A percentile compares a stretch with the other conserved stretches of the same genome.
Evolutionary conservation across 257 asterid genomes (phyloP).

Genomic region (Solanum lycopersicoides): DNA sequence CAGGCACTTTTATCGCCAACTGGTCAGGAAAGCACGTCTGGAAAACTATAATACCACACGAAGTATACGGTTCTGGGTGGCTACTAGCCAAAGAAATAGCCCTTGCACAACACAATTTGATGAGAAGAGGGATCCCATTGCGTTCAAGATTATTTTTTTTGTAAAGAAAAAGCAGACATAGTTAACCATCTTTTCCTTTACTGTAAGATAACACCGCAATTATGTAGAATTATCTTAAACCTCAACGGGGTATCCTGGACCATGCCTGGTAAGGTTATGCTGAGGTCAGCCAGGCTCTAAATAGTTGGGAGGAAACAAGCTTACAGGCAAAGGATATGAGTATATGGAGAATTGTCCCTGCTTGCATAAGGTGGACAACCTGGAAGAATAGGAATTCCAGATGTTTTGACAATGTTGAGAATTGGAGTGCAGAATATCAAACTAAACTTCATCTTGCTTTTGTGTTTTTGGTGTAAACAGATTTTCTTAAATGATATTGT

Average conservation of each 20-base stretch:
- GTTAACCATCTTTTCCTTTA: not conserved
- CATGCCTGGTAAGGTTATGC: not conserved
- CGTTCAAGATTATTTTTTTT: not conserved
- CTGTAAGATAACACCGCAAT: not conserved
- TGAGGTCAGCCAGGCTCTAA: not conserved
- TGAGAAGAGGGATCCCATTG: not conserved
- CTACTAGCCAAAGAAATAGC: not conserved
- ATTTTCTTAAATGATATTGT: not conserved
- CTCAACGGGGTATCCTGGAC: not conserved
- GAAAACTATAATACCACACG: not conserved
- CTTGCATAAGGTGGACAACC: not conserved
- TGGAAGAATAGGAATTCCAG: not conserved
- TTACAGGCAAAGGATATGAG: not conserved
- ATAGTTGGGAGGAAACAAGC: not conserved
- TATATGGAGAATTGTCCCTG: not conserved
- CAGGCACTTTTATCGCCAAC: not conserved
- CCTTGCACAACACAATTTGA: not conserved
- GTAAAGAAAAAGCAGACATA: not conserved
- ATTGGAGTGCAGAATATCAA: not conserved
- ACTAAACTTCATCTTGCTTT: not conserved
- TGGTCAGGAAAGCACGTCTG: not conserved
- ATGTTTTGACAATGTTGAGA: not conserved
- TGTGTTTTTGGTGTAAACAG: not conserved
- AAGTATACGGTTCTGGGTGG: not conserved
- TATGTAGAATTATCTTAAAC: not conserved